Percentiles rank a stretch among this genome's conserved stretches.
Evolutionary conservation across 2,329 filamentous ascomycete species (phyloP).

Genomic region (Cylindrodendrum hubeiense): DNA sequence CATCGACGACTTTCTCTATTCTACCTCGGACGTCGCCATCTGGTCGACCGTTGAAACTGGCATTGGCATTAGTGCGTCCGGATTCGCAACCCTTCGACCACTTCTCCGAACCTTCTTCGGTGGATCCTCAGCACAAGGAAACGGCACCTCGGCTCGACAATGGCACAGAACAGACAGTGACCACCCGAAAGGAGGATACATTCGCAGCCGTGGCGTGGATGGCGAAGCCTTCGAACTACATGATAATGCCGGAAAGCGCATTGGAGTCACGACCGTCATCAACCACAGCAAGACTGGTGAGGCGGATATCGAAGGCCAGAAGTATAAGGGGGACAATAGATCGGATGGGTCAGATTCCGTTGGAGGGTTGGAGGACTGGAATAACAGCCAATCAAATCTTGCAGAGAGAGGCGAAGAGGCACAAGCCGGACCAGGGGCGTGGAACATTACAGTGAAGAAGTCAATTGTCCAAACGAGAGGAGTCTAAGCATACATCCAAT

Average conservation of each 20-base stretch:
- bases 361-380: conserved; percentile 32
- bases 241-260: conserved; percentile 17
- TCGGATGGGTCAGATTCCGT: conserved; percentile 19
- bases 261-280: conserved; percentile 41
- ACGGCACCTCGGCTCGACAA: conserved; percentile 33
- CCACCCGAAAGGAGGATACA: conserved; percentile 31
- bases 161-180: conserved; percentile 38
- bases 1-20: conserved; percentile 57
- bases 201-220: conserved; percentile 33
- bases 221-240: conserved; percentile 25
- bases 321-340: conserved; percentile 23
- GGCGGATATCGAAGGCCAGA: conserved; percentile 17
- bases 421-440: conserved; percentile 20
- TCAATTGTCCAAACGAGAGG: conserved; percentile 37
- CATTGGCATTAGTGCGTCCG: conserved; percentile 55
- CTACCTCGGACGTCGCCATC: conserved; percentile 57
- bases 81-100: conserved; percentile 54
- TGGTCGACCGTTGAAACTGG: conserved; percentile 61
- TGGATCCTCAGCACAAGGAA: conserved; percentile 27
- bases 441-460: conserved; percentile 43
- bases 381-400: conserved; percentile 39
- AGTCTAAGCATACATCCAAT: neutral
- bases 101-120: conserved; percentile 44
- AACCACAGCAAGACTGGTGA: conserved; percentile 25
- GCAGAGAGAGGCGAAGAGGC: conserved; percentile 17